Evolutionary conservation across 129 eudicot species (phyloP).

Genomic region (Tagetes erecta): DNA sequence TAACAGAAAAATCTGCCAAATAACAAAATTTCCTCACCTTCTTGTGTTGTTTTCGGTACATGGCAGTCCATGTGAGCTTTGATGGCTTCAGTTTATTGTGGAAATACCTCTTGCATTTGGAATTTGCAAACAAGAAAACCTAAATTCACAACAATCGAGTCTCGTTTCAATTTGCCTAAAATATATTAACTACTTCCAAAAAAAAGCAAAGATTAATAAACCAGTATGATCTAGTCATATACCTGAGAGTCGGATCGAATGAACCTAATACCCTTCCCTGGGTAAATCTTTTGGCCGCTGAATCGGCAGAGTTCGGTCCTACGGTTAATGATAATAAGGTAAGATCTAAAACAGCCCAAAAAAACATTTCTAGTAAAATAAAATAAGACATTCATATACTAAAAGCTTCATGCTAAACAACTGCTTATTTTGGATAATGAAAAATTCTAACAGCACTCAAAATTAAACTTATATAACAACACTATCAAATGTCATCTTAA

Average conservation of each 20-base stretch:
- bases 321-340: neutral
- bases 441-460: neutral
- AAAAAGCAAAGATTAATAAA: neutral
- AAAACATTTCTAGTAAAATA: neutral
- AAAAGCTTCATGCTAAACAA: neutral
- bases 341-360: neutral
- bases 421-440: neutral
- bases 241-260: constrained; percentile 43
- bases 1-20: neutral
- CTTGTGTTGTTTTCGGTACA: constrained; percentile 69
- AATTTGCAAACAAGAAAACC: constrained; percentile 64
- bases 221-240: neutral
- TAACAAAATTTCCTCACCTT: constrained; percentile 30
- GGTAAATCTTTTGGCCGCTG: constrained; percentile 40
- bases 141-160: neutral
- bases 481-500: neutral
- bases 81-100: constrained; percentile 58
- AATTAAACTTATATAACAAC: neutral
- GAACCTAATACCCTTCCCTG: constrained; percentile 40
- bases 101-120: constrained; percentile 66
- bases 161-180: neutral
- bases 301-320: constrained; percentile 42
- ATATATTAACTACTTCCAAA: neutral
- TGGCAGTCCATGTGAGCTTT: constrained; percentile 66
- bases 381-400: neutral